Evolutionary conservation across 192 early-diverging fungal species (phyloP).

Genomic region (Hyaloraphidium curvatum): DNA sequence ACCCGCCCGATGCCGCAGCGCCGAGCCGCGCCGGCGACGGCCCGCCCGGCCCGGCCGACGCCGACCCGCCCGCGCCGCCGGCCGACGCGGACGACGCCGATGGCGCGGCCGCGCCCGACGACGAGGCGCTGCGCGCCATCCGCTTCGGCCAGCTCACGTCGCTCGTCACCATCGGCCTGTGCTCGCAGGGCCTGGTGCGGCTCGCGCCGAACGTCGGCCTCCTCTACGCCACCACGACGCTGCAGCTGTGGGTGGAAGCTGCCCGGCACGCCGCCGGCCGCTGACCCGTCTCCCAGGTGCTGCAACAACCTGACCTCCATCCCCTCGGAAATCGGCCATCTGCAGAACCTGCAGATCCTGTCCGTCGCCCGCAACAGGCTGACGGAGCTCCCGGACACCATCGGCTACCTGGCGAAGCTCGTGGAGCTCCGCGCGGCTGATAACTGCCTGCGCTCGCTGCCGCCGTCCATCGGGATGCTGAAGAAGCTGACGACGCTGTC

Average conservation of each 20-base stretch:
- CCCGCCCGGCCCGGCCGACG: too few relatives aligned
- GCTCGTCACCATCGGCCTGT: conserved; percentile 31
- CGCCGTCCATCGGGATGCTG: conserved; percentile 35
- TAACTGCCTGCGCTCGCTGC: conserved; percentile 44
- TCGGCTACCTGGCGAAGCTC: conserved; percentile 42
- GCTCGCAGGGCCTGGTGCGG: conserved; percentile 28
- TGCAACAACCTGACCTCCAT: conserved; percentile 48
- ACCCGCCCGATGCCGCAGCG: too few relatives aligned
- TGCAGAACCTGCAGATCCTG: conserved; percentile 40
- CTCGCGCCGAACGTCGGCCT: conserved; percentile 53
- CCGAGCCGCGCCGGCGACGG: too few relatives aligned
- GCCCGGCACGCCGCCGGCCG: not conserved
- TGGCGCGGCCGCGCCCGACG: too few relatives aligned
- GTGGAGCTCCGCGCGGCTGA: conserved; percentile 38
- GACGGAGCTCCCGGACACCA: conserved; percentile 38
- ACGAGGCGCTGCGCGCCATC: not conserved
- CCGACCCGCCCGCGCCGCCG: too few relatives aligned
- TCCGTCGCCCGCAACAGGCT: conserved; percentile 46
- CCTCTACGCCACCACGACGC: conserved; percentile 30
- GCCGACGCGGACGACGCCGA: too few relatives aligned
- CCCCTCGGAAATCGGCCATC: conserved; percentile 52
- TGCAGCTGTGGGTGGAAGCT: conserved; percentile 42
- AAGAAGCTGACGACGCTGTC: conserved; percentile 43
- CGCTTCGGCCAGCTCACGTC: conserved; percentile 14
- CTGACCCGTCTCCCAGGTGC: conserved; percentile 27